A percentile compares a stretch with the other conserved stretches of the same genome.
These are phyloP conservation scores for Yamadazyma endophytica DNA, from an alignment of 805 yeast genomes.

Conservation along the genomic window DNA sequence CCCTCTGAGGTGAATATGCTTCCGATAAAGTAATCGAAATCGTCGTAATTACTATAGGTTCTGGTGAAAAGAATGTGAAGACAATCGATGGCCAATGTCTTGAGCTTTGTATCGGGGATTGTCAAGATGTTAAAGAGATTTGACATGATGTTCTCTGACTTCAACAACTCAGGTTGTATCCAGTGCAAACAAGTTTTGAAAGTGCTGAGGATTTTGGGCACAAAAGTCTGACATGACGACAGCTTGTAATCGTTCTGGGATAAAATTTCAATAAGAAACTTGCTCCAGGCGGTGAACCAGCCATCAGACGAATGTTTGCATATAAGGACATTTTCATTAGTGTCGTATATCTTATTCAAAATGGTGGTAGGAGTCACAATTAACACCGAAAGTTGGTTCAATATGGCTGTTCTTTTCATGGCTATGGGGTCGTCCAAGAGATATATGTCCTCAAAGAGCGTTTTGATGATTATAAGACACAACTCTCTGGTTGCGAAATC, in stretches of 20 bases:
- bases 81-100: conserved; percentile 85
- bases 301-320: conserved; percentile 75
- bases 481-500: conserved; percentile 67
- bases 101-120: conserved; percentile 59
- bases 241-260: conserved; percentile 24
- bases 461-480: conserved; percentile 71
- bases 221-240: conserved; percentile 39
- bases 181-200: conserved; percentile 89
- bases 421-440: conserved; percentile 90
- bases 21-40: conserved; percentile 76
- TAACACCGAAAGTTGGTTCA: conserved; percentile 81
- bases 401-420: conserved; percentile 66
- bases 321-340: conserved; percentile 55
- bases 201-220: conserved; percentile 69
- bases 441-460: conserved; percentile 89
- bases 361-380: conserved; percentile 70
- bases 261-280: conserved; percentile 30
- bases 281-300: conserved; percentile 78
- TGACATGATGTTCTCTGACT: conserved; percentile 59
- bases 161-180: conserved; percentile 76
- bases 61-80: conserved; percentile 85
- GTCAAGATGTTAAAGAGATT: conserved; percentile 59
- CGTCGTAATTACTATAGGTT: conserved; percentile 57
- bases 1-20: conserved; percentile 72
- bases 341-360: conserved; percentile 58